These are phyloP conservation scores for Aureobasidium uvarum DNA, from an alignment of 2,329 filamentous ascomycete genomes.

Conservation along the genomic window DNA sequence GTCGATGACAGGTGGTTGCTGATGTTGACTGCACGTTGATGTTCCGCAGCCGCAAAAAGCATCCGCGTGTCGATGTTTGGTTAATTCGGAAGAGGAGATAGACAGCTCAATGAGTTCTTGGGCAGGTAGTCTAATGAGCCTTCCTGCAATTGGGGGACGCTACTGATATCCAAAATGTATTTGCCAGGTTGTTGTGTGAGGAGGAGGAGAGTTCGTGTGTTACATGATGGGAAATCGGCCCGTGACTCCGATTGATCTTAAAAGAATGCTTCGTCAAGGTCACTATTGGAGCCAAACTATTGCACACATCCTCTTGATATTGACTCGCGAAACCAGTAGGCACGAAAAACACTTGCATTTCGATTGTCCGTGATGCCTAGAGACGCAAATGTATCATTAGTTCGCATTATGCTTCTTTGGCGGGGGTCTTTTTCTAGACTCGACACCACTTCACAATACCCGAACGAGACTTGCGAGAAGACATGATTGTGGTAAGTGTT, in stretches of 20 bases:
- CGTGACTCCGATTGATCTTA: neutral
- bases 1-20: conserved; percentile 1
- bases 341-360: too few species aligned
- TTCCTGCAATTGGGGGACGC: neutral
- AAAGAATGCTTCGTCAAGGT: neutral
- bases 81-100: neutral
- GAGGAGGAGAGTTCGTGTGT: neutral
- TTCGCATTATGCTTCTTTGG: neutral
- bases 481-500: neutral
- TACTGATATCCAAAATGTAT: neutral
- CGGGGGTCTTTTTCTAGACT: neutral
- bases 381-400: too few species aligned
- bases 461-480: neutral
- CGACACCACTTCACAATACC: neutral
- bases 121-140: too few species aligned
- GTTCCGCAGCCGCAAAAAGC: neutral
- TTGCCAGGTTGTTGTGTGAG: neutral
- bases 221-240: neutral
- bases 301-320: too few species aligned
- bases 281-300: neutral
- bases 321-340: too few species aligned
- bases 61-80: neutral
- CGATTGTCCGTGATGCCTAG: neutral
- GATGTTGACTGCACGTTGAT: neutral
- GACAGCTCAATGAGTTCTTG: neutral